Percentiles rank a stretch among this genome's conserved stretches.
Conservation (phyloP, 139 green algal genomes). For the Spirogloea muscicola region DNA sequence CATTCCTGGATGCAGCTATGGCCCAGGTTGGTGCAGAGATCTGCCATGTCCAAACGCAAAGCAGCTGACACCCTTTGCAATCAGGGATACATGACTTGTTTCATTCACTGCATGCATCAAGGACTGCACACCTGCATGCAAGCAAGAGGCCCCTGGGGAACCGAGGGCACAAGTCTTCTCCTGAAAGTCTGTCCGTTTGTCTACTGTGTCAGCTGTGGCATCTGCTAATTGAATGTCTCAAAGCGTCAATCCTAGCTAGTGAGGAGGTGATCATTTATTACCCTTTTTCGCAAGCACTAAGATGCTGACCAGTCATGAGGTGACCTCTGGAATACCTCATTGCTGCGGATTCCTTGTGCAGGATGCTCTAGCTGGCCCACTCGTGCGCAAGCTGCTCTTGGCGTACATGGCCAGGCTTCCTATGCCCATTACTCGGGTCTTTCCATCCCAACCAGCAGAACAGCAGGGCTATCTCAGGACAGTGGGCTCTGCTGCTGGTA, state of each 20-base stretch:
- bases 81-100: too few relatives aligned
- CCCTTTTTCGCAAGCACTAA: too few relatives aligned
- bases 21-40: slow-evolving; percentile 22
- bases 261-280: too few relatives aligned
- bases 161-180: not conserved
- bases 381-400: slow-evolving; percentile 51
- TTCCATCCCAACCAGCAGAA: not conserved
- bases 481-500: slow-evolving; percentile 39
- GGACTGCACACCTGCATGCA: not conserved
- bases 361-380: slow-evolving; percentile 40
- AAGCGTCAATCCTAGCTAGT: too few relatives aligned
- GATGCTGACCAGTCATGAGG: too few relatives aligned
- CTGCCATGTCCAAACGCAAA: too few relatives aligned
- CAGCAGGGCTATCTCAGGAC: slow-evolving; percentile 19
- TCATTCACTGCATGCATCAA: not conserved
- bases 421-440: slow-evolving; percentile 17
- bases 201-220: too few relatives aligned
- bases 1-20: slow-evolving; percentile 38
- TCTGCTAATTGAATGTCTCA: too few relatives aligned
- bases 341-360: slow-evolving; percentile 9
- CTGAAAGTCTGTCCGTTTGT: not conserved
- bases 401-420: slow-evolving; percentile 38
- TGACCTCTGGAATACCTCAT: too few relatives aligned
- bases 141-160: not conserved
- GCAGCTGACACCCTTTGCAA: too few relatives aligned